Conservation (phyloP, 176 grass and related monocot genomes). For the Pontederia paniculata region DNA sequence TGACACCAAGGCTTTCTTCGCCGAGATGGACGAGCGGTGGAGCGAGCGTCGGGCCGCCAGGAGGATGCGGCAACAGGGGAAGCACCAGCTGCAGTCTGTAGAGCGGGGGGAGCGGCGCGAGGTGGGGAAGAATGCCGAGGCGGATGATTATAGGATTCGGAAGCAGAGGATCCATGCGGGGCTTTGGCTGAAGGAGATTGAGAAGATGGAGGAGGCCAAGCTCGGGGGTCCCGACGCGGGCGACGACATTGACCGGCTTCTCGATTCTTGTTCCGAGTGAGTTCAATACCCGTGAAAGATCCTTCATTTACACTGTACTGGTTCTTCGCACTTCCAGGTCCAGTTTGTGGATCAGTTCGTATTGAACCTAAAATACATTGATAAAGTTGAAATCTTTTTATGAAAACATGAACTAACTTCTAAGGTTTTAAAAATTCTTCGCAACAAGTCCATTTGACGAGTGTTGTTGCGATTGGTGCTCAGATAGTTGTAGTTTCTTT, state of each 20-base stretch:
- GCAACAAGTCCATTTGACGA: no score
- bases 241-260: slow-evolving; percentile 73
- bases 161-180: slow-evolving; percentile 88
- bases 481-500: no score
- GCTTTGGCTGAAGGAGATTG: slow-evolving; percentile 88
- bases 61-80: slow-evolving; percentile 21
- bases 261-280: slow-evolving; percentile 85
- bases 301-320: neutral
- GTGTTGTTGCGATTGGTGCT: no score
- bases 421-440: no score
- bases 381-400: no score
- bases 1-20: slow-evolving; percentile 79
- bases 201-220: slow-evolving; percentile 81
- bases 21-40: slow-evolving; percentile 93
- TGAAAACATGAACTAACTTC: no score
- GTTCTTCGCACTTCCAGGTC: neutral
- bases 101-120: slow-evolving; percentile 17
- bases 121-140: slow-evolving; percentile 28
- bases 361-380: no score
- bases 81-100: slow-evolving; percentile 2
- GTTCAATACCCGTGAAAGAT: neutral
- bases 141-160: slow-evolving; percentile 64
- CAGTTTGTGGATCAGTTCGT: neutral
- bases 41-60: slow-evolving; percentile 33
- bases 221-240: slow-evolving; percentile 43